phyloP scores from a whole-genome alignment of 495 filamentous ascomycete species.

The Trichocladium antarcticum region DNA sequence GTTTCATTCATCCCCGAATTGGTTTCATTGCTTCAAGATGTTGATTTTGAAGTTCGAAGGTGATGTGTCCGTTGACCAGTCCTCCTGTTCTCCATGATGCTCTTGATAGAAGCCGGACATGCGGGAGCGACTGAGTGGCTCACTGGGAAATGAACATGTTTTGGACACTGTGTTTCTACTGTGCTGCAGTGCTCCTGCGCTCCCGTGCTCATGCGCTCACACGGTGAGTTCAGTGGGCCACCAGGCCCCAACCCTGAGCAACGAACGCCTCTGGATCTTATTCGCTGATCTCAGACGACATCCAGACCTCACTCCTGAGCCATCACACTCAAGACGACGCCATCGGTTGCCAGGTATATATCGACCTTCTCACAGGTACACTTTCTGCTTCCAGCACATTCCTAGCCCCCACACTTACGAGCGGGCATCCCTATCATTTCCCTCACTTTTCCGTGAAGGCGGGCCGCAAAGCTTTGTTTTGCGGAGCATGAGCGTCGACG shows the following conservation, averaged over 20 bases:
- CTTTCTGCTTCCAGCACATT: neutral
- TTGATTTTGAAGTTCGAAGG: too few species aligned
- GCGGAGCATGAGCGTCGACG: neutral
- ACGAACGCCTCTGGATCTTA: neutral
- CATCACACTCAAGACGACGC: neutral
- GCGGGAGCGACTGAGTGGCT: neutral
- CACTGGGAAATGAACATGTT: neutral
- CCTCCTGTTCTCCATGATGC: too few species aligned
- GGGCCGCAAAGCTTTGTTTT: neutral
- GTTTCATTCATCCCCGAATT: too few species aligned
- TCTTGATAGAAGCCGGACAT: neutral
- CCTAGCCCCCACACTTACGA: neutral
- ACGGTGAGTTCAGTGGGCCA: too few species aligned
- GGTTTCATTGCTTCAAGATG: too few species aligned
- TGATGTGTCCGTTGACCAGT: too few species aligned
- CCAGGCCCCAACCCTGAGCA: neutral
- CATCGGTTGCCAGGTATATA: neutral
- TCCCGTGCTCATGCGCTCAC: too few species aligned
- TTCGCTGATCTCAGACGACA: slow-evolving; percentile 6
- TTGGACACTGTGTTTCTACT: too few species aligned
- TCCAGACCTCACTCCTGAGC: neutral
- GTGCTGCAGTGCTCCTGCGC: too few species aligned
- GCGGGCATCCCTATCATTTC: neutral
- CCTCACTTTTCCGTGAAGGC: neutral
- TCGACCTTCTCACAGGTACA: neutral